Evolutionary conservation across 257 asterid species (phyloP).

Genomic region (Plectranthus barbatus): DNA sequence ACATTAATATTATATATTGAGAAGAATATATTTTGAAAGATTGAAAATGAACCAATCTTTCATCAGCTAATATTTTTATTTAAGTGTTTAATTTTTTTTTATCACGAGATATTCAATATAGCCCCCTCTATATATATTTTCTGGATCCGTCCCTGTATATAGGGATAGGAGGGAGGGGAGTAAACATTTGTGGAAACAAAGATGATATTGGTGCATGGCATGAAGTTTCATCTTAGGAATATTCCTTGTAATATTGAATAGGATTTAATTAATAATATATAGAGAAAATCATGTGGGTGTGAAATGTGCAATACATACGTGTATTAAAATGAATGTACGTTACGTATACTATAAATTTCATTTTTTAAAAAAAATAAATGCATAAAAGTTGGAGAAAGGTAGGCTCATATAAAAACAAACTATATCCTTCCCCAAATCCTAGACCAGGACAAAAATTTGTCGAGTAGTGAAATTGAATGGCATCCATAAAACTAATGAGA

Average conservation of each 20-base stretch:
- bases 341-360: not conserved
- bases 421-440: not conserved
- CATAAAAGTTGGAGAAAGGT: not conserved
- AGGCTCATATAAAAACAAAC: not conserved
- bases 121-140: too few relatives aligned
- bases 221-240: not conserved
- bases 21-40: too few relatives aligned
- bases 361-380: not conserved
- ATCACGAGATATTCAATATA: too few relatives aligned
- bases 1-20: too few relatives aligned
- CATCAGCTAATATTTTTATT: too few relatives aligned
- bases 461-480: slow-evolving; percentile 26
- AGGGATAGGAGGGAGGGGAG: too few relatives aligned
- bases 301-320: not conserved
- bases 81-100: too few relatives aligned
- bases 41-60: too few relatives aligned
- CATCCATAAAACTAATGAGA: slow-evolving; percentile 25
- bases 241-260: not conserved
- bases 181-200: too few relatives aligned
- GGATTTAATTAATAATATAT: not conserved
- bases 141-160: too few relatives aligned
- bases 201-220: too few relatives aligned
- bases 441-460: slow-evolving; percentile 21
- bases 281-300: not conserved
- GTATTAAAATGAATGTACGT: not conserved